A percentile compares a stretch with the other conserved stretches of the same genome.
phyloP scores from a whole-genome alignment of 495 filamentous ascomycete genomes.

The Neurospora sp. region DNA sequence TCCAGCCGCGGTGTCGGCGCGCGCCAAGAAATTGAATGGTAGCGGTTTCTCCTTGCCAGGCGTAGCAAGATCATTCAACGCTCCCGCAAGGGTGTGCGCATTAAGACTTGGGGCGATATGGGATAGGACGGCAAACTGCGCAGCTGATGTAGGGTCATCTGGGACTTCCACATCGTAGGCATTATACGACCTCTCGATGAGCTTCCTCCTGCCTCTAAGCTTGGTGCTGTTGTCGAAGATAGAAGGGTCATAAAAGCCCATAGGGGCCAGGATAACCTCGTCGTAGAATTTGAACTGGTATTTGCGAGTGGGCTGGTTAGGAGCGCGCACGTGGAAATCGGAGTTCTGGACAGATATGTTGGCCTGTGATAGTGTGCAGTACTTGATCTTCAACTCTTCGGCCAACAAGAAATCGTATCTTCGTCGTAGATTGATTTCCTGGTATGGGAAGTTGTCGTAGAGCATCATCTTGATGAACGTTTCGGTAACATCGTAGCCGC shows the following conservation, averaged over 20 bases:
- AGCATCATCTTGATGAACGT: constrained; percentile 96
- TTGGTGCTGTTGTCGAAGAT: constrained; percentile 78
- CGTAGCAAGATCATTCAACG: constrained; percentile 34
- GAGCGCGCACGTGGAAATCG: constrained; percentile 82
- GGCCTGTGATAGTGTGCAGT: constrained; percentile 75
- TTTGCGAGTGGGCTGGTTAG: constrained; percentile 79
- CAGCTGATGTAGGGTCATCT: constrained; percentile 79
- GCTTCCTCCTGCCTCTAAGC: constrained; percentile 61
- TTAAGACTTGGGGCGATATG: constrained; percentile 54
- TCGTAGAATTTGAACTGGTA: constrained; percentile 94
- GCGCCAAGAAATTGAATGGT: constrained; percentile 45
- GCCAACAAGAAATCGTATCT: constrained; percentile 88
- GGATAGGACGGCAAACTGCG: constrained; percentile 69
- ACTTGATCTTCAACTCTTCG: constrained; percentile 87
- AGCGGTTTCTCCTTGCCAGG: constrained; percentile 43
- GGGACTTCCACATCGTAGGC: constrained; percentile 77
- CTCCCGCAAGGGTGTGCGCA: constrained; percentile 25
- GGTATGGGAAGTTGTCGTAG: constrained; percentile 85
- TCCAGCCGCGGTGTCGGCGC: constrained; percentile 46
- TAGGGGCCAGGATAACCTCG: constrained; percentile 79
- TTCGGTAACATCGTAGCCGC: constrained; percentile 86
- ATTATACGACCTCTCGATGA: constrained; percentile 80
- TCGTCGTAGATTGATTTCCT: constrained; percentile 81
- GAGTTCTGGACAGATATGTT: constrained; percentile 71
- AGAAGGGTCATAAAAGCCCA: constrained; percentile 78